A percentile compares a stretch with the other conserved stretches of the same genome.
Conservation (phyloP, 2,329 filamentous ascomycete species). For the Aspergillus aculeatus region DNA sequence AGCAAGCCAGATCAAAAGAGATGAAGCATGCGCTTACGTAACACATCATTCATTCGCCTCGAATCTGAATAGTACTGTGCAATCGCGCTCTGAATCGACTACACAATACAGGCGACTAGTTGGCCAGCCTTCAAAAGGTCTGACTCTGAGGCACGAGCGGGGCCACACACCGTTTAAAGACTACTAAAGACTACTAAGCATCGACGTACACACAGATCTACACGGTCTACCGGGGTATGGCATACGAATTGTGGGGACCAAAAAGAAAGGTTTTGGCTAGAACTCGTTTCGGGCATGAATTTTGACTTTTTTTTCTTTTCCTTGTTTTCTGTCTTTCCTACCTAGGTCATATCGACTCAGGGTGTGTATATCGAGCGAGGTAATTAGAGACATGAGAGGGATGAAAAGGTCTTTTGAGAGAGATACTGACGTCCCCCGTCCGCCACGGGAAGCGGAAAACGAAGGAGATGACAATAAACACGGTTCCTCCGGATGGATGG, state of each 20-base stretch:
- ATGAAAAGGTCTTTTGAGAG: not conserved
- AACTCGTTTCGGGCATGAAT: not conserved
- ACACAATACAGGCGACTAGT: too few relatives aligned
- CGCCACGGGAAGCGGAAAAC: not conserved
- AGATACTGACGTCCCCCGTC: not conserved
- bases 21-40: too few relatives aligned
- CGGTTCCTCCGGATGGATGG: conserved; percentile 13
- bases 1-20: not conserved
- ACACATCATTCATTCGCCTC: too few relatives aligned
- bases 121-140: too few relatives aligned
- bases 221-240: not conserved
- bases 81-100: too few relatives aligned
- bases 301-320: not conserved
- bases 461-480: conserved; percentile 2
- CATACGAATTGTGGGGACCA: conserved; percentile 5
- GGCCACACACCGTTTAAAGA: too few relatives aligned
- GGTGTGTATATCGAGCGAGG: not conserved
- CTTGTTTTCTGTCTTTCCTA: conserved; percentile 3
- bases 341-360: not conserved
- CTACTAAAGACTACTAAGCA: not conserved
- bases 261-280: not conserved
- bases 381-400: not conserved
- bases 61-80: too few relatives aligned
- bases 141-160: too few relatives aligned
- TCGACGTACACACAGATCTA: not conserved